These are phyloP conservation scores for Lentinus brumalis DNA, from an alignment of 768 basidiomycete genomes.

Conservation along the genomic window DNA sequence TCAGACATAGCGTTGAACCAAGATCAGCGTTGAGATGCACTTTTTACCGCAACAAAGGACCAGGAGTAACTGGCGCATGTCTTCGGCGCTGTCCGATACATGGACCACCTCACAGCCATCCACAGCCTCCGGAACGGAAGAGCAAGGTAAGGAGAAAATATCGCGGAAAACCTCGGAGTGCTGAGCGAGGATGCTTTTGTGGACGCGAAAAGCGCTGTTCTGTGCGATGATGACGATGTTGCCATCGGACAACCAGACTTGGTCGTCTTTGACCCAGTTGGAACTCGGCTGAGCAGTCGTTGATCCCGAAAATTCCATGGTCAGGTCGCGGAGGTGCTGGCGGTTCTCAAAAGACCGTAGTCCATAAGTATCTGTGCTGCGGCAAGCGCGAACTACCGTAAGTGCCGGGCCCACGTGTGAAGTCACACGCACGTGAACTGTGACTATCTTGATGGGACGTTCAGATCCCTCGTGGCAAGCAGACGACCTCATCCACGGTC, in stretches of 20 bases:
- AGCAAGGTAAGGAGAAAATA: conserved; percentile 12
- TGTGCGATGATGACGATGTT: conserved; percentile 61
- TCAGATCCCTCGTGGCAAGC: too few relatives aligned
- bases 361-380: too few relatives aligned
- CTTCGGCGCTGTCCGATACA: conserved; percentile 9
- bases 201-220: conserved; percentile 13
- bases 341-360: too few relatives aligned
- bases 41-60: conserved; percentile 3
- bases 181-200: conserved; percentile 15
- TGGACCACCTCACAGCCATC: conserved; percentile 17
- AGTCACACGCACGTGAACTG: too few relatives aligned
- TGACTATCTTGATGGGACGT: too few relatives aligned
- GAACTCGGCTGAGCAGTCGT: too few relatives aligned
- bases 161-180: conserved; percentile 18
- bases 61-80: conserved; percentile 3
- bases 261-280: neutral
- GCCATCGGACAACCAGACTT: conserved; percentile 65
- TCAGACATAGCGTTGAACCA: neutral
- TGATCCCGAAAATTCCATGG: too few relatives aligned
- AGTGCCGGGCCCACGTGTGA: too few relatives aligned
- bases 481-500: too few relatives aligned
- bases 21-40: neutral
- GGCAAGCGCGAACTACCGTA: too few relatives aligned
- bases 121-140: neutral
- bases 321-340: too few relatives aligned